Percentiles rank a stretch among this genome's conserved stretches.
These are phyloP conservation scores for Nakazawaea siamensis DNA, from an alignment of 805 yeast genomes.

Conservation along the genomic window DNA sequence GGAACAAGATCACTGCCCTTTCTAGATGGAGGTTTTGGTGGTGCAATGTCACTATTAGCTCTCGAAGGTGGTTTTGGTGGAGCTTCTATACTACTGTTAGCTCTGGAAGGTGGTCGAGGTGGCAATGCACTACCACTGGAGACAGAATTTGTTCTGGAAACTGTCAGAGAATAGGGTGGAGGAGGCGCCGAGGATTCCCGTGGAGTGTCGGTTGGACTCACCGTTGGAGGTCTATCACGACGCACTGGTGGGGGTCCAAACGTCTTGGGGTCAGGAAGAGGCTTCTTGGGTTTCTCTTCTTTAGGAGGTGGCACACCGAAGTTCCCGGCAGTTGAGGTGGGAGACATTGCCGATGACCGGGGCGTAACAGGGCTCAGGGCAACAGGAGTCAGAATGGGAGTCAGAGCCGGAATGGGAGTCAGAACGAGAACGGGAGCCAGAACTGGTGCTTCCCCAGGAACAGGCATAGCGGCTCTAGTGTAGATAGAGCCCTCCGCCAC, in stretches of 20 bases:
- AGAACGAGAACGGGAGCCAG: no score
- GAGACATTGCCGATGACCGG: no score
- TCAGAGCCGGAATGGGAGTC: no score
- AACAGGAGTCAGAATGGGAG: no score
- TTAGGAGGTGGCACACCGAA: constrained; percentile 9
- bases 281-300: constrained; percentile 15
- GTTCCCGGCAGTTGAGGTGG: no score
- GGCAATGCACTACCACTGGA: background rate
- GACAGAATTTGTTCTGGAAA: background rate
- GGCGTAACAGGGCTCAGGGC: no score
- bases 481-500: no score
- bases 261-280: constrained; percentile 26
- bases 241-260: constrained; percentile 37
- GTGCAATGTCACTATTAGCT: background rate
- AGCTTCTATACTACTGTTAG: background rate
- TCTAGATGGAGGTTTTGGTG: background rate
- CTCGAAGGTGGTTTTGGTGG: background rate
- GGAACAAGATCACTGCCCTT: background rate
- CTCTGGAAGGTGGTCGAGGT: background rate
- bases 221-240: constrained; percentile 16
- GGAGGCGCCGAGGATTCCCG: constrained; percentile 29
- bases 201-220: constrained; percentile 1
- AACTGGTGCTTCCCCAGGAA: no score
- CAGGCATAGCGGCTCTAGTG: no score
- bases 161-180: constrained; percentile 27